phyloP scores from a whole-genome alignment of 176 grass and related monocot species.

The Oryza nivara region DNA sequence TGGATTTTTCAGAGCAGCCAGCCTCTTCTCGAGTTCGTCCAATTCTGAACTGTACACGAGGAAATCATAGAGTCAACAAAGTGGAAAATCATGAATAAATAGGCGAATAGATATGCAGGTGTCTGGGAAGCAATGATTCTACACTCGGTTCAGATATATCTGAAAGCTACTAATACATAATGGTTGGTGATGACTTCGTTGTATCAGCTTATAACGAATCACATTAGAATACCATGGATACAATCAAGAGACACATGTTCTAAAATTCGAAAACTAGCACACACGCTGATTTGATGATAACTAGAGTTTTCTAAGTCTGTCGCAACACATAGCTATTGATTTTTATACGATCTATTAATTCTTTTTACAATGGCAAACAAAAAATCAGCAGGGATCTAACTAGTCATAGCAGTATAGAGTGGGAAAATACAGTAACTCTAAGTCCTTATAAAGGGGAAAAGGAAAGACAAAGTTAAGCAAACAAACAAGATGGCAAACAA shows the following conservation, averaged over 20 bases:
- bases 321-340: background rate
- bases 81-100: conserved; percentile 8
- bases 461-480: background rate
- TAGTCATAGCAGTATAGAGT: conserved; percentile 19
- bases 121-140: background rate
- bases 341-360: conserved; percentile 8
- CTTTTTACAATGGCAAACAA: conserved; percentile 9
- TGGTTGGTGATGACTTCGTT: background rate
- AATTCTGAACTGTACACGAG: conserved; percentile 65
- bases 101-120: background rate
- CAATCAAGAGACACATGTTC: conserved; percentile 4
- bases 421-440: background rate
- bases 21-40: conserved; percentile 77
- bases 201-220: background rate
- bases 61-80: conserved; percentile 21
- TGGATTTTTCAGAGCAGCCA: conserved; percentile 73
- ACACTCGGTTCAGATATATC: conserved; percentile 1
- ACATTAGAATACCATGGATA: background rate
- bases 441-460: background rate
- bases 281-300: background rate
- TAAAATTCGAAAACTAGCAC: background rate
- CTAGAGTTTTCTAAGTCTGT: conserved; percentile 11
- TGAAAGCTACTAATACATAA: background rate
- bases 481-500: conserved; percentile 29
- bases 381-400: conserved; percentile 22